A percentile compares a stretch with the other conserved stretches of the same genome.
These are phyloP conservation scores for Tetrapisispora namnaoensis DNA, from an alignment of 805 yeast species.

Conservation along the genomic window DNA sequence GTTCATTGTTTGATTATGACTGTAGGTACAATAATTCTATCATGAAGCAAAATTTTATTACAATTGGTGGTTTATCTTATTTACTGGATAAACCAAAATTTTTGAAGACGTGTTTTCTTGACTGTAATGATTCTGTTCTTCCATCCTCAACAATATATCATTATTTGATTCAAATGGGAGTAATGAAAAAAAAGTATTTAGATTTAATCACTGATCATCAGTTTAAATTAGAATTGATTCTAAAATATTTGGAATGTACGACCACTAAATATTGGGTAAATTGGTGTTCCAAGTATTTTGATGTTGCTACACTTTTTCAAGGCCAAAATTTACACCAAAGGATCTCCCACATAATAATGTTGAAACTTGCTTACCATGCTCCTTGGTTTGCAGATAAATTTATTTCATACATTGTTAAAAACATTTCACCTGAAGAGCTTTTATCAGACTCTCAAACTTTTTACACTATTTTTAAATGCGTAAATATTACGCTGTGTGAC, in stretches of 20 bases:
- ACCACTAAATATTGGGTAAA: slow-evolving; percentile 19
- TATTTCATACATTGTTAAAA: slow-evolving; percentile 4
- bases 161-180: slow-evolving; percentile 19
- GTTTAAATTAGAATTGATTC: slow-evolving; percentile 15
- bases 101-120: slow-evolving; percentile 7
- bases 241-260: slow-evolving; percentile 14
- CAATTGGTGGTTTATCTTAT: slow-evolving; percentile 20
- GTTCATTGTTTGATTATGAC: slow-evolving; percentile 17
- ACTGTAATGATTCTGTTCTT: slow-evolving; percentile 4
- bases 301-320: slow-evolving; percentile 6
- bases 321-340: slow-evolving; percentile 7
- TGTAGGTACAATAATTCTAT: slow-evolving; percentile 11
- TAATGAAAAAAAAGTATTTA: slow-evolving; percentile 13
- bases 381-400: slow-evolving; percentile 14
- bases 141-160: not conserved
- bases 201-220: slow-evolving; percentile 6
- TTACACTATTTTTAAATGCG: slow-evolving; percentile 19
- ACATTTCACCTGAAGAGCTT: not conserved
- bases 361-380: slow-evolving; percentile 15
- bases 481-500: slow-evolving; percentile 12
- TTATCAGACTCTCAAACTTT: slow-evolving; percentile 10
- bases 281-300: slow-evolving; percentile 19
- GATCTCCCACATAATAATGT: slow-evolving; percentile 17
- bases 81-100: slow-evolving; percentile 6
- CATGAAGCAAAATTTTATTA: slow-evolving; percentile 14